phyloP scores from a whole-genome alignment of 139 green algal genomes.

The Edaphochlamys debaryana region DNA sequence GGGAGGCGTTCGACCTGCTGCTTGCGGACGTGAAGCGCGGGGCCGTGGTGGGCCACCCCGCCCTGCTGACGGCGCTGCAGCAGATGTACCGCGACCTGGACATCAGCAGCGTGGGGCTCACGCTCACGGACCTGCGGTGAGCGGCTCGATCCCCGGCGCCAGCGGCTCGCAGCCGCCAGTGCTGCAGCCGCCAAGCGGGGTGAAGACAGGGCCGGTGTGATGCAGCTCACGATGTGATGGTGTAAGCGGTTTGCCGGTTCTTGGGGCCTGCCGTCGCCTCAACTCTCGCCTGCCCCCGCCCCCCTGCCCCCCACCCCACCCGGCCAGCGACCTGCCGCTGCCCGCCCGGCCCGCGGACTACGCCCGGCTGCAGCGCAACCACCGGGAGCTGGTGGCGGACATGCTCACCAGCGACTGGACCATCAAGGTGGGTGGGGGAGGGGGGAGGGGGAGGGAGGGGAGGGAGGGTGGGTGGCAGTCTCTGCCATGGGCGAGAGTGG shows the following conservation, averaged over 20 bases:
- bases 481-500: not conserved
- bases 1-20: slow-evolving; percentile 41
- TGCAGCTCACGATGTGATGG: too few relatives aligned
- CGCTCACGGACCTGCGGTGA: slow-evolving; percentile 37
- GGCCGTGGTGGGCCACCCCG: slow-evolving; percentile 48
- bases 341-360: slow-evolving; percentile 63
- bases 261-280: too few relatives aligned
- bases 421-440: slow-evolving; percentile 69
- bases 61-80: slow-evolving; percentile 61
- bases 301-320: too few relatives aligned
- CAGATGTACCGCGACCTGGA: slow-evolving; percentile 69
- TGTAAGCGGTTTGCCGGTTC: too few relatives aligned
- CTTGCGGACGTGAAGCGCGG: slow-evolving; percentile 48
- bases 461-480: not conserved
- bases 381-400: slow-evolving; percentile 58
- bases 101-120: slow-evolving; percentile 51
- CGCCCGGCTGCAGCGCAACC: slow-evolving; percentile 57
- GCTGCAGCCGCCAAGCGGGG: too few relatives aligned
- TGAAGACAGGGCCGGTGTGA: too few relatives aligned
- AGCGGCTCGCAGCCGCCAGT: too few relatives aligned
- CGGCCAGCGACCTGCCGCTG: slow-evolving; percentile 43
- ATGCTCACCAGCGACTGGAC: slow-evolving; percentile 72
- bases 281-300: too few relatives aligned
- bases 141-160: too few relatives aligned
- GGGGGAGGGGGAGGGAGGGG: not conserved